These are phyloP conservation scores for Blastobotrys robertii DNA, from an alignment of 805 yeast species.

Conservation along the genomic window DNA sequence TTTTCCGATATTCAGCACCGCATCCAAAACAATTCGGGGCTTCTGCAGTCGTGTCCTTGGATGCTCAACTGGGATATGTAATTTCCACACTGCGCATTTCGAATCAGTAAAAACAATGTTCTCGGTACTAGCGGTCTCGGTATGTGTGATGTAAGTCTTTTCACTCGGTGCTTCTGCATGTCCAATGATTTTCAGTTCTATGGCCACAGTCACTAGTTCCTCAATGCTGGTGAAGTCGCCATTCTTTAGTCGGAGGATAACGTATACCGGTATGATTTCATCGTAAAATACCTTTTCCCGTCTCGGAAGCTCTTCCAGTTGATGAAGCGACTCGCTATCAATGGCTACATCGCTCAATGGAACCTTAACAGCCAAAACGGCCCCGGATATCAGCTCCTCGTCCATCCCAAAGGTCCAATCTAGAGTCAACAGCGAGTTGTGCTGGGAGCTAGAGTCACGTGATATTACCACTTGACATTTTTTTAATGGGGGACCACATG, in stretches of 20 bases:
- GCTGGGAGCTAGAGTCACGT: no score
- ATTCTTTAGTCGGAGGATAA: conserved; percentile 3
- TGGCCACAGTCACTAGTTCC: conserved; percentile 1
- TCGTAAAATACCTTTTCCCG: conserved; percentile 11
- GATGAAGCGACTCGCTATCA: no score
- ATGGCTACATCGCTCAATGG: no score
- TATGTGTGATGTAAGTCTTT: conserved; percentile 5
- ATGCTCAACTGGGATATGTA: conserved; percentile 11
- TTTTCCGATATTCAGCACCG: conserved; percentile 2
- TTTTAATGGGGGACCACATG: no score
- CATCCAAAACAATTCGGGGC: conserved; percentile 12
- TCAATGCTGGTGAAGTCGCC: not conserved
- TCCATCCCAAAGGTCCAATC: no score
- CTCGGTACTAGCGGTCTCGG: conserved; percentile 4
- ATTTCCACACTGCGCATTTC: conserved; percentile 9
- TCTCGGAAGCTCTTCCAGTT: no score
- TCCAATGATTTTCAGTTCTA: conserved; percentile 6
- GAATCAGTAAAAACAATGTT: conserved; percentile 1
- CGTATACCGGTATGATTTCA: conserved; percentile 10
- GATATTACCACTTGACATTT: no score
- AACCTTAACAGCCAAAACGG: no score
- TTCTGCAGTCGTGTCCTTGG: conserved; percentile 12
- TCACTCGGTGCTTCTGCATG: not conserved
- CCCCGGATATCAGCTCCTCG: no score
- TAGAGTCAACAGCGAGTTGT: no score